Conservation (phyloP, 305 asterid genomes). For the Fraxinus dipetala region DNA sequence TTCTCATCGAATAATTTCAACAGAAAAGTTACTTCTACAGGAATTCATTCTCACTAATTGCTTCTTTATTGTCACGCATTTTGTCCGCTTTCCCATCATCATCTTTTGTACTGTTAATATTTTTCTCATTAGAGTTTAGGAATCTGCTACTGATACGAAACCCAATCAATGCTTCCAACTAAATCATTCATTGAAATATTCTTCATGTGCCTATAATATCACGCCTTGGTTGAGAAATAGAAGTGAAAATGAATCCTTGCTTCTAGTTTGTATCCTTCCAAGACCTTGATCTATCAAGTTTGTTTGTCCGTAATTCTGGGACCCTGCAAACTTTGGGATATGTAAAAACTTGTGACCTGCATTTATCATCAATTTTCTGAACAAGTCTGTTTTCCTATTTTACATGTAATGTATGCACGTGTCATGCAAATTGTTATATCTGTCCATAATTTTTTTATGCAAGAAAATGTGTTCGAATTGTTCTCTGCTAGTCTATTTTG, state of each 20-base stretch:
- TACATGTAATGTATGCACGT: background rate
- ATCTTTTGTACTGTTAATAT: background rate
- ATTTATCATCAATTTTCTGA: background rate
- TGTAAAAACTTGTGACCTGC: background rate
- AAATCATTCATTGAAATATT: background rate
- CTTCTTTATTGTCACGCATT: background rate
- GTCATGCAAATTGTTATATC: background rate
- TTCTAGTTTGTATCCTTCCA: background rate
- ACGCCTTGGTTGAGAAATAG: background rate
- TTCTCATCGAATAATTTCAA: background rate
- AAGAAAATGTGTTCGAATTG: background rate
- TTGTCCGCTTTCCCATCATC: background rate
- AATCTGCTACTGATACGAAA: background rate
- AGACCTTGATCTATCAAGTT: background rate
- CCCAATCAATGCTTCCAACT: background rate
- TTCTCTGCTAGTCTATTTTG: constrained; percentile 1
- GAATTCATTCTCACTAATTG: background rate
- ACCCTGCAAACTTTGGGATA: background rate
- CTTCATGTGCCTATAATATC: background rate
- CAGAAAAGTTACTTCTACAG: background rate
- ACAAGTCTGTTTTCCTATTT: background rate
- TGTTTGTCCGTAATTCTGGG: background rate
- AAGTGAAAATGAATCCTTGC: background rate
- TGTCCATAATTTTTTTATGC: constrained; percentile 9
- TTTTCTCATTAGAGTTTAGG: background rate